Percentiles rank a stretch among this genome's conserved stretches.
Evolutionary conservation across 495 filamentous ascomycete species (phyloP).

Genomic region (Xylaria scruposa): DNA sequence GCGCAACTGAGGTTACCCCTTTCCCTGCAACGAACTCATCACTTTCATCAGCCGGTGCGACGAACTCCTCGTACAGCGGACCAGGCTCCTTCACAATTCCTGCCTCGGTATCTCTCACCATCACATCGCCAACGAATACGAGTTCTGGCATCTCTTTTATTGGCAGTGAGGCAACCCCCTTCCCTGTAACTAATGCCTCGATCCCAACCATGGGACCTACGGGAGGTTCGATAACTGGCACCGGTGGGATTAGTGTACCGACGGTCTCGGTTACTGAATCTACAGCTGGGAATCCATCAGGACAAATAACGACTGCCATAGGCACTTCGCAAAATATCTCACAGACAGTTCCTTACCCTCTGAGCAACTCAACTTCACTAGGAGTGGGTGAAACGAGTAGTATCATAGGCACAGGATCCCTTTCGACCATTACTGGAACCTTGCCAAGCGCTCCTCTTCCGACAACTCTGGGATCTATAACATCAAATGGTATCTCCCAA

Average conservation of each 20-base stretch:
- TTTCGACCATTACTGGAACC: slow-evolving; percentile 13
- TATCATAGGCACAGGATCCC: slow-evolving; percentile 18
- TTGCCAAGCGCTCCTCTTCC: slow-evolving; percentile 4
- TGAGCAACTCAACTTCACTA: slow-evolving; percentile 28
- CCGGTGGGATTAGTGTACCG: not conserved
- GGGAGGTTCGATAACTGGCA: slow-evolving; percentile 14
- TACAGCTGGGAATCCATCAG: not conserved
- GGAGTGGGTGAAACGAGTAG: slow-evolving; percentile 21
- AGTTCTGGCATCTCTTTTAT: not conserved
- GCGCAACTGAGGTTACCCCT: slow-evolving; percentile 1
- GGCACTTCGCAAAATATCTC: slow-evolving; percentile 23
- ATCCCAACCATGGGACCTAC: slow-evolving; percentile 27
- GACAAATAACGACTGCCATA: not conserved
- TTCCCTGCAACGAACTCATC: slow-evolving; percentile 34
- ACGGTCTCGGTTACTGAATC: not conserved
- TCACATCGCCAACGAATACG: slow-evolving; percentile 17
- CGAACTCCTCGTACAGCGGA: not conserved
- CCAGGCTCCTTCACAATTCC: slow-evolving; percentile 6
- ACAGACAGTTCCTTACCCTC: slow-evolving; percentile 28
- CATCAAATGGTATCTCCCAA: not conserved
- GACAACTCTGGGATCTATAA: not conserved
- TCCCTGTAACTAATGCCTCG: slow-evolving; percentile 41
- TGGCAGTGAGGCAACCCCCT: slow-evolving; percentile 30
- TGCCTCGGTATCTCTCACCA: slow-evolving; percentile 20
- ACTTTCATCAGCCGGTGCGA: slow-evolving; percentile 3